These are phyloP conservation scores for Barnettozyma pratensis DNA, from an alignment of 805 yeast species.

Conservation along the genomic window DNA sequence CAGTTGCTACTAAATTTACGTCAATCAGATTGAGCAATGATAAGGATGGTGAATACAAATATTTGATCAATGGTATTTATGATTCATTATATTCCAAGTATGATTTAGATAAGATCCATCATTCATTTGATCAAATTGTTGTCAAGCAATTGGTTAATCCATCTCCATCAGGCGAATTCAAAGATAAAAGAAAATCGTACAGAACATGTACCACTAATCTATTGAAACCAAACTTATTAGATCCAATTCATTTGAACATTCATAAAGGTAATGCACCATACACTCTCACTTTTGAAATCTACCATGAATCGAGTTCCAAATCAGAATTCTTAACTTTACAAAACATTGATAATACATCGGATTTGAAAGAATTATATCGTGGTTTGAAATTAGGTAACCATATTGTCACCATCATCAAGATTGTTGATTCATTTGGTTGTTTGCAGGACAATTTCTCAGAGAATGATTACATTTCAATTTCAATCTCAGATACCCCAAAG, in stretches of 20 bases:
- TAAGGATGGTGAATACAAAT: constrained; percentile 57
- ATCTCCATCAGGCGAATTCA: constrained; percentile 57
- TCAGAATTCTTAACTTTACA: constrained; percentile 41
- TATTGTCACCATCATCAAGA: constrained; percentile 47
- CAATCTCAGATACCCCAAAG: constrained; percentile 73
- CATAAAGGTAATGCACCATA: constrained; percentile 59
- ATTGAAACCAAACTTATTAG: constrained; percentile 30
- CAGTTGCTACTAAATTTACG: constrained; percentile 49
- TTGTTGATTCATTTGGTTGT: constrained; percentile 73
- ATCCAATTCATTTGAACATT: constrained; percentile 53
- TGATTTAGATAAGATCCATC: constrained; percentile 27
- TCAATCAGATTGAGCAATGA: constrained; percentile 39
- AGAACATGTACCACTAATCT: constrained; percentile 45
- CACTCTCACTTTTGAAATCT: constrained; percentile 48
- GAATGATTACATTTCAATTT: constrained; percentile 44
- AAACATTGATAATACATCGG: constrained; percentile 35
- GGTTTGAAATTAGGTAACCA: constrained; percentile 68
- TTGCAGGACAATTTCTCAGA: constrained; percentile 36
- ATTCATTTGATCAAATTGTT: constrained; percentile 28
- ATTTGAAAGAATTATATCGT: constrained; percentile 41
- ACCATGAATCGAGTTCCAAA: constrained; percentile 55
- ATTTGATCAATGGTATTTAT: constrained; percentile 54
- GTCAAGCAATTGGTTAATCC: constrained; percentile 51
- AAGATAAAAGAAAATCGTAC: constrained; percentile 39
- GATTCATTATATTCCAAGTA: constrained; percentile 56